Conservation (phyloP, 306 rosid species). For the Pueraria montana region DNA sequence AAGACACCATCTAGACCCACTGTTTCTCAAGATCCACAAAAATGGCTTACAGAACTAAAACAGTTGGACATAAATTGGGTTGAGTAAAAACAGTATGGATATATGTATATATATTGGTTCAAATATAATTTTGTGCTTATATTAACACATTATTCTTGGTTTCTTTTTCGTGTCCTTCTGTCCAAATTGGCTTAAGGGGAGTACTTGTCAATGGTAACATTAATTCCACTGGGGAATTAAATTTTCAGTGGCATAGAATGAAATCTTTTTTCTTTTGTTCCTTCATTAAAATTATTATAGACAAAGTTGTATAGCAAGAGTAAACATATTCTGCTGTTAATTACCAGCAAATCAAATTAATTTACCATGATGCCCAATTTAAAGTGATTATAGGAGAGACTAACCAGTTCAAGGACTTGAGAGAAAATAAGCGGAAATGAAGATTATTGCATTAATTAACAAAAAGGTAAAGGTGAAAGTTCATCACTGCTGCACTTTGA, state of each 20-base stretch:
- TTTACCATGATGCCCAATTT: neutral
- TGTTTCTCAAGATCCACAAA: slow-evolving; percentile 75
- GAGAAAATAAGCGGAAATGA: slow-evolving; percentile 5
- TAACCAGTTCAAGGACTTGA: neutral
- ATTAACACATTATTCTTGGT: slow-evolving; percentile 10
- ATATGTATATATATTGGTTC: slow-evolving; percentile 4
- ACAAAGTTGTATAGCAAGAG: no score
- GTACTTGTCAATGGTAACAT: slow-evolving; percentile 10
- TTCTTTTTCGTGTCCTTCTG: neutral
- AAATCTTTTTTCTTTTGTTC: neutral
- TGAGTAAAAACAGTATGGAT: slow-evolving; percentile 51
- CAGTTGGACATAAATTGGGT: slow-evolving; percentile 86
- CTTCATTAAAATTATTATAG: neutral
- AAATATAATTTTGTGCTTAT: neutral
- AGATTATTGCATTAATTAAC: neutral
- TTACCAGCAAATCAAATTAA: neutral
- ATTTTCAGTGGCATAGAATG: neutral
- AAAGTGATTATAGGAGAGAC: neutral
- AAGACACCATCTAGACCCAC: slow-evolving; percentile 59
- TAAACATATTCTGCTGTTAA: no score
- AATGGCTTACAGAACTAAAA: slow-evolving; percentile 78
- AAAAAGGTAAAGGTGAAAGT: neutral
- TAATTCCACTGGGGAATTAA: neutral
- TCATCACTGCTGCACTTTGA: neutral
- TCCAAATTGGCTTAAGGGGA: slow-evolving; percentile 30